Percentiles rank a stretch among this genome's conserved stretches.
Conservation (phyloP, 352 stramenopile species). For the Sclerospora graminicola region DNA sequence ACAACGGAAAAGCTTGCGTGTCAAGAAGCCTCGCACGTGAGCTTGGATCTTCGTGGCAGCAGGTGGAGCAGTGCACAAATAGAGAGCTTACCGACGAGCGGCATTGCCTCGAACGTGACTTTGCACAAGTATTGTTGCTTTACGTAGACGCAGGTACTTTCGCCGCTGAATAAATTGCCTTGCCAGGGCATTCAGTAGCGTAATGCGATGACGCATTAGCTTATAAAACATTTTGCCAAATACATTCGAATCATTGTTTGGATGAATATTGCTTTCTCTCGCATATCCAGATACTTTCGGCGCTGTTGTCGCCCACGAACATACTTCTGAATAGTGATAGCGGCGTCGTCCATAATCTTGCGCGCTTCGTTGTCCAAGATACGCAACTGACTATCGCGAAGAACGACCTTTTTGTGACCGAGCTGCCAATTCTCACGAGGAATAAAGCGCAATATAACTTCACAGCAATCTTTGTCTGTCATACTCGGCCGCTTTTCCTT, state of each 20-base stretch:
- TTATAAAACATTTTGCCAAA: slow-evolving; percentile 39
- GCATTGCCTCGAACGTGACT: slow-evolving; percentile 58
- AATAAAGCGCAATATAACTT: slow-evolving; percentile 74
- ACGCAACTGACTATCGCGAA: slow-evolving; percentile 75
- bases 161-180: slow-evolving; percentile 65
- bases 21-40: slow-evolving; percentile 55
- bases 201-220: slow-evolving; percentile 46
- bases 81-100: slow-evolving; percentile 55
- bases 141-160: slow-evolving; percentile 58
- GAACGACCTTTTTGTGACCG: slow-evolving; percentile 83
- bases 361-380: slow-evolving; percentile 75
- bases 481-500: slow-evolving; percentile 39
- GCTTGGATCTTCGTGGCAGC: slow-evolving; percentile 76
- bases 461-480: slow-evolving; percentile 73
- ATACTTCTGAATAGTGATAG: slow-evolving; percentile 70
- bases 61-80: slow-evolving; percentile 59
- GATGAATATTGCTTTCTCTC: slow-evolving; percentile 48
- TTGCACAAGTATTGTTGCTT: slow-evolving; percentile 61
- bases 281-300: slow-evolving; percentile 51
- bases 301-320: slow-evolving; percentile 53
- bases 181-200: slow-evolving; percentile 53
- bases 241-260: slow-evolving; percentile 68
- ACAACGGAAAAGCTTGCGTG: slow-evolving; percentile 50
- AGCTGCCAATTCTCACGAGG: slow-evolving; percentile 82
- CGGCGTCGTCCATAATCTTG: slow-evolving; percentile 80